phyloP scores from a whole-genome alignment of 306 rosid species.

The Dicorynia guianensis region DNA sequence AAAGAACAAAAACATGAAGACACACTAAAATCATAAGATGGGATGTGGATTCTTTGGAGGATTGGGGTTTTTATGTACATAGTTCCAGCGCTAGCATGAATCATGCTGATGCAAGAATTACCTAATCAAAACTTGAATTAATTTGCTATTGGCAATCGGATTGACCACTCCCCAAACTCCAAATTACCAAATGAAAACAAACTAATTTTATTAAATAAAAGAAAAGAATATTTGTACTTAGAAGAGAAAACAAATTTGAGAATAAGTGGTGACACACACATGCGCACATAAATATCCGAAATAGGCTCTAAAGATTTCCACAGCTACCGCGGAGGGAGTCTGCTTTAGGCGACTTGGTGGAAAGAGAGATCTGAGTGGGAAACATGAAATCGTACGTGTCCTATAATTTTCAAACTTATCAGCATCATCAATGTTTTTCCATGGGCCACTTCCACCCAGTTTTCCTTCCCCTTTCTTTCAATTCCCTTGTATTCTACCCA shows the following conservation, averaged over 20 bases:
- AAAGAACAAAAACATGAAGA: constrained; percentile 36
- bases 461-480: background rate
- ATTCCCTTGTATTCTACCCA: background rate
- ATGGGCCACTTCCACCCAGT: constrained; percentile 38
- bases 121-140: background rate
- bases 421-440: constrained; percentile 1
- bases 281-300: background rate
- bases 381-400: constrained; percentile 48
- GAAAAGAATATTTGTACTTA: too few species aligned
- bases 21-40: constrained; percentile 26
- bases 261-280: too few species aligned
- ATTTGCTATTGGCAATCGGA: too few species aligned
- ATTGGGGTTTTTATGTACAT: background rate
- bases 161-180: too few species aligned
- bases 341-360: constrained; percentile 39
- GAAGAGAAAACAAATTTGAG: background rate
- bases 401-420: constrained; percentile 44
- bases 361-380: constrained; percentile 55
- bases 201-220: background rate
- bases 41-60: constrained; percentile 6
- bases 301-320: constrained; percentile 4
- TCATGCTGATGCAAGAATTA: background rate
- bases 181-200: too few species aligned
- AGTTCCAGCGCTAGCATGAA: background rate
- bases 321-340: background rate